phyloP scores from a whole-genome alignment of 352 stramenopile genomes.

The Phytopythium delawarense region DNA sequence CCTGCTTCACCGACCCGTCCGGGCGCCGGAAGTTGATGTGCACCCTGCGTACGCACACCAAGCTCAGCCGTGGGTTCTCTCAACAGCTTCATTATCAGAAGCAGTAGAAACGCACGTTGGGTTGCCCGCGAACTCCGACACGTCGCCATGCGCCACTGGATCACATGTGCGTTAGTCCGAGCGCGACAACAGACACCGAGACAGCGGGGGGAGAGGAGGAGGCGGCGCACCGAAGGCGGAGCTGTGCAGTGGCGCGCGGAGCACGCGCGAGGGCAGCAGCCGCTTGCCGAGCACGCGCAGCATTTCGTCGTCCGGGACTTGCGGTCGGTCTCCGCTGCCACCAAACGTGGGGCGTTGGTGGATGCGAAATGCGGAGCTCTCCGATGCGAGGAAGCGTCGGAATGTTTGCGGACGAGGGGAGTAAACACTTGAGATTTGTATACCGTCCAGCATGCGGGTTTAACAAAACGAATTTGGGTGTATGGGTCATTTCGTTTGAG shows the following conservation, averaged over 20 bases:
- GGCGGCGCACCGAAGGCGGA: slow-evolving; percentile 24
- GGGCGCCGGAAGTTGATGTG: slow-evolving; percentile 71
- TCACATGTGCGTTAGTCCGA: not conserved
- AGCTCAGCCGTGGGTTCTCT: slow-evolving; percentile 3
- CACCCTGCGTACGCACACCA: slow-evolving; percentile 29
- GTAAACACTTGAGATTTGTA: slow-evolving; percentile 7
- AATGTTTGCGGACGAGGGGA: slow-evolving; percentile 2
- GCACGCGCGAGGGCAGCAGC: slow-evolving; percentile 10
- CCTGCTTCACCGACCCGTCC: slow-evolving; percentile 54
- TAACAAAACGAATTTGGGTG: not conserved
- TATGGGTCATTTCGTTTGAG: not conserved
- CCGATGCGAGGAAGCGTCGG: not conserved
- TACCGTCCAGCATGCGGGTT: not conserved
- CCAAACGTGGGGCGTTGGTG: not conserved
- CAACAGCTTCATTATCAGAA: not conserved
- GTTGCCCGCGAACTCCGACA: slow-evolving; percentile 56
- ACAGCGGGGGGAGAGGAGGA: not conserved
- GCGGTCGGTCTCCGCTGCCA: not conserved
- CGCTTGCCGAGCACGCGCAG: slow-evolving; percentile 25
- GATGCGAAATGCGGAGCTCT: not conserved
- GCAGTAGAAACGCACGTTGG: slow-evolving; percentile 37
- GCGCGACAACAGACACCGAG: not conserved
- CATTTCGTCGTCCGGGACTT: slow-evolving; percentile 15
- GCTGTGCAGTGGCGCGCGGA: slow-evolving; percentile 33
- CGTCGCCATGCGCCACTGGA: slow-evolving; percentile 43